These are phyloP conservation scores for Phyllosticta ampelicida DNA, from an alignment of 2,329 filamentous ascomycete genomes.

Conservation along the genomic window DNA sequence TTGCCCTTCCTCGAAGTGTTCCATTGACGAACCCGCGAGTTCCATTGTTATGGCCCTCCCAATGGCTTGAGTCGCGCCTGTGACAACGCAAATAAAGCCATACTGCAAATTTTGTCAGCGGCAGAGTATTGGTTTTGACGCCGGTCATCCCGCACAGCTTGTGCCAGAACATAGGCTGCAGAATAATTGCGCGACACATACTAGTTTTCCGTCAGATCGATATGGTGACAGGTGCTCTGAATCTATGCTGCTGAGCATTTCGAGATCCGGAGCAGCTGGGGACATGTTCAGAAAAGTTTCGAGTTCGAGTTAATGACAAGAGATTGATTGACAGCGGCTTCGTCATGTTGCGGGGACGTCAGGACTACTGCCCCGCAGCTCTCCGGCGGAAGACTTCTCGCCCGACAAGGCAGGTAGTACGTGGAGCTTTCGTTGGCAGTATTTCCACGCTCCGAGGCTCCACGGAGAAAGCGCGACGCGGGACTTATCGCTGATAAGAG, in stretches of 20 bases:
- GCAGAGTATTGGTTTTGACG: neutral
- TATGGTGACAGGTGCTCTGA: conserved; percentile 48
- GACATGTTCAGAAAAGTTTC: neutral
- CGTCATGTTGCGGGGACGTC: neutral
- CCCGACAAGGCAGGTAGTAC: neutral
- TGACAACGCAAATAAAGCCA: conserved; percentile 55
- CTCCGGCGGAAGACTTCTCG: neutral
- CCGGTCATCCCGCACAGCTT: neutral
- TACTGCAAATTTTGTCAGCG: conserved; percentile 31
- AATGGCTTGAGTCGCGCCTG: conserved; percentile 49
- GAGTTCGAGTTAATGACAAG: neutral
- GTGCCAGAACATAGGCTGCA: neutral
- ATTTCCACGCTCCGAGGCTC: conserved; percentile 2
- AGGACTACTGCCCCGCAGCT: neutral
- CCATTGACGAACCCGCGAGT: conserved; percentile 39
- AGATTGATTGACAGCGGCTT: neutral
- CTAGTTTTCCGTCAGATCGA: conserved; percentile 46
- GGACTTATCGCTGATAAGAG: conserved; percentile 4
- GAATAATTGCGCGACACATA: conserved; percentile 21
- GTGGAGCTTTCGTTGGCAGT: neutral
- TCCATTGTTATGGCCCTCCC: conserved; percentile 50
- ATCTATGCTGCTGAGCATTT: conserved; percentile 15
- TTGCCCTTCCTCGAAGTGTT: neutral
- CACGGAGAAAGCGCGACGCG: conserved; percentile 1
- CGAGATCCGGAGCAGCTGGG: neutral